A percentile compares a stretch with the other conserved stretches of the same genome.
Evolutionary conservation across 1,284 basidiomycete genomes (phyloP).

Genomic region (Pseudozyma hubeiensis): DNA sequence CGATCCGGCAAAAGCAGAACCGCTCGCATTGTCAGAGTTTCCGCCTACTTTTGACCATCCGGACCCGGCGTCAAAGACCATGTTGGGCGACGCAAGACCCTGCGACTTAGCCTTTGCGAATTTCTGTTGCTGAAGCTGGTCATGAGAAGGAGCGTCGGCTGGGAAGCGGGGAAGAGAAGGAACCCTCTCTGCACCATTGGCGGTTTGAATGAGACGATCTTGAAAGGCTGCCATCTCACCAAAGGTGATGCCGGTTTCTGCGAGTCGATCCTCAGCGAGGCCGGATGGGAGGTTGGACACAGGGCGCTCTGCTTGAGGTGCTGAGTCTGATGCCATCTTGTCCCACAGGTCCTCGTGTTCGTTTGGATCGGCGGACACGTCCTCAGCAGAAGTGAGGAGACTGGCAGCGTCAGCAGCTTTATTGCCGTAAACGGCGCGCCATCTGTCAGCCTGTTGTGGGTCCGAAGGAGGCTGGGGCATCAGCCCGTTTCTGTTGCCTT

Average conservation of each 20-base stretch:
- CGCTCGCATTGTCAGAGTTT: not conserved
- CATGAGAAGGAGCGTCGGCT: not conserved
- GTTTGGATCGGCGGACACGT: conserved; percentile 17
- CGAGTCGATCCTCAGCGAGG: conserved; percentile 39
- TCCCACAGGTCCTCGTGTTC: conserved; percentile 61
- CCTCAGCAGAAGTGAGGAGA: conserved; percentile 28
- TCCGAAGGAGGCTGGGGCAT: conserved; percentile 37
- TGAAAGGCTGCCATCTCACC: conserved; percentile 57
- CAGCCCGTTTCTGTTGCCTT: conserved; percentile 17
- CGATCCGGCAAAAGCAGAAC: not conserved
- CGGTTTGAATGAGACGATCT: conserved; percentile 48
- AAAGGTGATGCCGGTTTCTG: conserved; percentile 50
- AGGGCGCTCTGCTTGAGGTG: conserved; percentile 13
- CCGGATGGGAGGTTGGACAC: conserved; percentile 34
- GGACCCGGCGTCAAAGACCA: conserved; percentile 19
- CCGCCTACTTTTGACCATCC: conserved; percentile 14
- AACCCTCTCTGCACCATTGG: conserved; percentile 13
- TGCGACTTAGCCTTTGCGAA: conserved; percentile 42
- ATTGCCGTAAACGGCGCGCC: conserved; percentile 46
- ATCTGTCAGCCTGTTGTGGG: conserved; percentile 37
- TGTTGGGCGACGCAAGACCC: conserved; percentile 40
- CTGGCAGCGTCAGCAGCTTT: conserved; percentile 36
- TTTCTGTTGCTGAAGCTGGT: conserved; percentile 9
- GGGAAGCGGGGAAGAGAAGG: conserved; percentile 27
- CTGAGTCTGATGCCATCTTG: conserved; percentile 37